A percentile compares a stretch with the other conserved stretches of the same genome.
Conservation (phyloP, 2,329 filamentous ascomycete genomes). For the Colletotrichum coccodes region DNA sequence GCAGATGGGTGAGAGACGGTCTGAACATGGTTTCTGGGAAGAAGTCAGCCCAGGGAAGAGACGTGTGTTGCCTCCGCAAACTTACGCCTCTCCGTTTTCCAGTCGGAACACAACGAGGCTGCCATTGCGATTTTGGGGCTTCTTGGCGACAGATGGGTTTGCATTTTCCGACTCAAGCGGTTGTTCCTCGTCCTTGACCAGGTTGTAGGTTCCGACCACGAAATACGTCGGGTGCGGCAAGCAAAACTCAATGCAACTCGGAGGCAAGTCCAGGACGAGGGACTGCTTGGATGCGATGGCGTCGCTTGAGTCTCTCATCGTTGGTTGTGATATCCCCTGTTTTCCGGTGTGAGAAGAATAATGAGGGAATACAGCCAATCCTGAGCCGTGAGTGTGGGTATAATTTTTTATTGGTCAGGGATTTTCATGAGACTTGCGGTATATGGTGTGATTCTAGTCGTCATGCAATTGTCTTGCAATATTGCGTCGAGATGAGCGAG, state of each 20-base stretch:
- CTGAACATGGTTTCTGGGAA: slow-evolving; percentile 63
- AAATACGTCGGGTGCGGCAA: slow-evolving; percentile 71
- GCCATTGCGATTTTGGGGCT: slow-evolving; percentile 74
- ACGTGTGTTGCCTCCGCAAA: slow-evolving; percentile 10
- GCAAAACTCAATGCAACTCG: slow-evolving; percentile 82
- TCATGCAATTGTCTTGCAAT: not conserved
- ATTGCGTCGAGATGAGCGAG: not conserved
- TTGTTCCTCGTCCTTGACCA: slow-evolving; percentile 61
- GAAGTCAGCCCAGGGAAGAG: not conserved
- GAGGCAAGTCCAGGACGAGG: slow-evolving; percentile 71
- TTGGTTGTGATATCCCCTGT: not conserved
- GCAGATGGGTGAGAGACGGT: slow-evolving; percentile 74
- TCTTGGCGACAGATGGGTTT: slow-evolving; percentile 37
- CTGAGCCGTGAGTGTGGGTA: not conserved
- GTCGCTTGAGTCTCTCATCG: slow-evolving; percentile 17
- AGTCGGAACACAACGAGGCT: slow-evolving; percentile 76
- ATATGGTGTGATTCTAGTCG: not conserved
- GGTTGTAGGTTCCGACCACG: slow-evolving; percentile 85
- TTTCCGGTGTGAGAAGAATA: not conserved
- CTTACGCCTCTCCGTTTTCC: slow-evolving; percentile 65
- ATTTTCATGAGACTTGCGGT: not conserved
- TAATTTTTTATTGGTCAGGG: not conserved
- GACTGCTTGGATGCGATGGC: slow-evolving; percentile 56
- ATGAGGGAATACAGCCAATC: not conserved
- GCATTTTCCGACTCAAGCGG: not conserved